Percentiles rank a stretch among this genome's conserved stretches.
phyloP scores from a whole-genome alignment of 1,284 basidiomycete species.

The Boletus semigastroideus region DNA sequence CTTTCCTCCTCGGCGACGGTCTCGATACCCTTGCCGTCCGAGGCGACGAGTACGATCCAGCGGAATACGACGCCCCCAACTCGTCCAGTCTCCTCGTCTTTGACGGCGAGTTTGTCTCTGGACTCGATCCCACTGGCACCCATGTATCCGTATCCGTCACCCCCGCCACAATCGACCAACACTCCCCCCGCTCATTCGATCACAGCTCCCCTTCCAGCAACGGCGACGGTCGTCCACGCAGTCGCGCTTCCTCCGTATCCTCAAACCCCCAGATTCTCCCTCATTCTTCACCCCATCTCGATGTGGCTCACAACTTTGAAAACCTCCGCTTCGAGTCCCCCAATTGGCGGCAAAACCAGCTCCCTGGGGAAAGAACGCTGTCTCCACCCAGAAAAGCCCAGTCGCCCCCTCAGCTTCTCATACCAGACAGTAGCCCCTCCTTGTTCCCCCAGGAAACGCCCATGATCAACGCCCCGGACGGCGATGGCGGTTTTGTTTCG shows the following conservation, averaged over 20 bases:
- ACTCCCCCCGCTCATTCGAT: constrained; percentile 46
- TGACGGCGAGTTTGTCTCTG: constrained; percentile 49
- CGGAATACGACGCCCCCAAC: constrained; percentile 62
- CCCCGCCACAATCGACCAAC: constrained; percentile 37
- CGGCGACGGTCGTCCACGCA: constrained; percentile 46
- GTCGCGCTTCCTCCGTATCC: constrained; percentile 65
- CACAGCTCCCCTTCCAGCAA: constrained; percentile 65
- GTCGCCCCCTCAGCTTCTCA: constrained; percentile 68
- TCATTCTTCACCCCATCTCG: constrained; percentile 51
- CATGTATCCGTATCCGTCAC: constrained; percentile 44
- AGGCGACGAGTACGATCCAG: constrained; percentile 59
- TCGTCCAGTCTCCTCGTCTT: constrained; percentile 56
- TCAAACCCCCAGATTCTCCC: constrained; percentile 43
- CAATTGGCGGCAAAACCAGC: constrained; percentile 48
- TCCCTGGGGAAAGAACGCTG: constrained; percentile 45
- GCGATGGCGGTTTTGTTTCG: constrained; percentile 48
- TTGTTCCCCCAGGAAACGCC: constrained; percentile 41
- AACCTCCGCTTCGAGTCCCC: constrained; percentile 64
- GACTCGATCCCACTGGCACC: constrained; percentile 33
- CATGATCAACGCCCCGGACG: constrained; percentile 66
- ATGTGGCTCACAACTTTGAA: constrained; percentile 57
- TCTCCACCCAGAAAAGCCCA: constrained; percentile 54
- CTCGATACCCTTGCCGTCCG: constrained; percentile 33
- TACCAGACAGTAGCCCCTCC: constrained; percentile 48
- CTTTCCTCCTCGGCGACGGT: constrained; percentile 42